Evolutionary conservation across 2,329 filamentous ascomycete species (phyloP), one percentile per base, ranked within the genome.

Genomic region (Diaporthe sp.): DNA sequence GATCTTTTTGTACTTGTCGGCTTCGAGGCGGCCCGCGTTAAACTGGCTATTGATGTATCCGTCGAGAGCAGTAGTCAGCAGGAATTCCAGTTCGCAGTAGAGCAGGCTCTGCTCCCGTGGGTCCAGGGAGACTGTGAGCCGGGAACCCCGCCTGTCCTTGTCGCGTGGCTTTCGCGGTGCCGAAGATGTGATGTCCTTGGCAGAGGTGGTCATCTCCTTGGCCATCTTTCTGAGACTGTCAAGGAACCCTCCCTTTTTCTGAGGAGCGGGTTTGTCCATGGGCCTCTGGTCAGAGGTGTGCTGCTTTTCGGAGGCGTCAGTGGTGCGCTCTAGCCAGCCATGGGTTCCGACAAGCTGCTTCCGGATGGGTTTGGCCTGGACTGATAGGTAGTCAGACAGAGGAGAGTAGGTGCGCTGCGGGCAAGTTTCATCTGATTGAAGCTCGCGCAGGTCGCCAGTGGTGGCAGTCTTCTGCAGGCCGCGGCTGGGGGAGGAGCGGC

Each of bases 51-150:
- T 85, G 73, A 91, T 87, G 81, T 89, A 91, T 15, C 82, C 80
- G 72, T 90, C 87, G 42, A 91, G 79, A 0, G 86, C 85, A 7
- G 84, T 86, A 73, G 85, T 86, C n/a, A 91, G 79, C 73, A 86
- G 81, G 77, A 86, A 91, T 78, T 91, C 89, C 10, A 91, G 85
- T 79, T 92, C 89, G 79, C 88, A 89, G 79, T 90, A 91, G 10
- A 91, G 80, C 12, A 91, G 84, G 66, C 87, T 88, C 78, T 91
- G 90, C 80, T 91, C 89, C 56, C 89, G 87, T 1, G 88, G 83
- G 77, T 86, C 82, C 4, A 91, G 84, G 0, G 89, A 90, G 76
- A 90, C 88, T 30, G 81, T 80, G 4, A 88, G 78, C 19, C 81
- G 82, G 19, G 82, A 77, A 39, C 77, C 75, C 19, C 74, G 75